These are phyloP conservation scores for Aegilops umbellulata DNA, from an alignment of 176 grass and related monocot species.

Conservation along the genomic window DNA sequence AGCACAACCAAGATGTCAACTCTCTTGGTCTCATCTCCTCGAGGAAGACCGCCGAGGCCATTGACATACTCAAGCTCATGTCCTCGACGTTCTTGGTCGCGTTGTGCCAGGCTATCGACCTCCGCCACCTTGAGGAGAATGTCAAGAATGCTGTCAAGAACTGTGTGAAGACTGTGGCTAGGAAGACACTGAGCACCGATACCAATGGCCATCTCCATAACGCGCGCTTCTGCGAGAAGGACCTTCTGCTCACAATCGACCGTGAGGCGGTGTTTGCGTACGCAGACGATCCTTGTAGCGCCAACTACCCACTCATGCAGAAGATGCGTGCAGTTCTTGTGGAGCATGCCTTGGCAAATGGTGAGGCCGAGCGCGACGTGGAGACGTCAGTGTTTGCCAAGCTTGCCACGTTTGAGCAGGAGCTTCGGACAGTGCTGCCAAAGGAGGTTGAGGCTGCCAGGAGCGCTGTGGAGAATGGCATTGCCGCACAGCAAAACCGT, in stretches of 20 bases:
- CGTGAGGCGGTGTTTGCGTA: slow-evolving; percentile 67
- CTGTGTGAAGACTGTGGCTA: slow-evolving; percentile 45
- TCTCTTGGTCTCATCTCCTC: slow-evolving; percentile 89
- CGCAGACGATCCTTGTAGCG: slow-evolving; percentile 67
- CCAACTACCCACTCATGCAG: slow-evolving; percentile 60
- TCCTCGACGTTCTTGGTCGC: slow-evolving; percentile 80
- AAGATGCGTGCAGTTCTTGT: slow-evolving; percentile 63
- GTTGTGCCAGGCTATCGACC: slow-evolving; percentile 68
- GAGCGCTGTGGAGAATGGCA: slow-evolving; percentile 43
- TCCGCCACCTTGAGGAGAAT: slow-evolving; percentile 82
- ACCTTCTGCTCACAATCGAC: slow-evolving; percentile 55
- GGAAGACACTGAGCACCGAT: slow-evolving; percentile 49
- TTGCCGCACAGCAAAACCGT: slow-evolving; percentile 30
- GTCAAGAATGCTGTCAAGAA: slow-evolving; percentile 55
- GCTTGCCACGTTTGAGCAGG: slow-evolving; percentile 47
- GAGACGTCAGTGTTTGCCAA: slow-evolving; percentile 76
- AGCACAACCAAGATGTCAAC: slow-evolving; percentile 94
- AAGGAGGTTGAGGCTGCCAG: slow-evolving; percentile 51
- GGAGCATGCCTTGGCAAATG: slow-evolving; percentile 56
- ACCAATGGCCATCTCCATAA: slow-evolving; percentile 44
- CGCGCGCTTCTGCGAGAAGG: slow-evolving; percentile 71
- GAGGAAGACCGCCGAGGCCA: slow-evolving; percentile 74
- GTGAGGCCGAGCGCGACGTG: slow-evolving; percentile 40
- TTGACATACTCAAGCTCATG: slow-evolving; percentile 90
- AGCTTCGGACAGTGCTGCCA: slow-evolving; percentile 45